Conservation (phyloP, 768 basidiomycete genomes). For the Tephrocybe sp. region DNA sequence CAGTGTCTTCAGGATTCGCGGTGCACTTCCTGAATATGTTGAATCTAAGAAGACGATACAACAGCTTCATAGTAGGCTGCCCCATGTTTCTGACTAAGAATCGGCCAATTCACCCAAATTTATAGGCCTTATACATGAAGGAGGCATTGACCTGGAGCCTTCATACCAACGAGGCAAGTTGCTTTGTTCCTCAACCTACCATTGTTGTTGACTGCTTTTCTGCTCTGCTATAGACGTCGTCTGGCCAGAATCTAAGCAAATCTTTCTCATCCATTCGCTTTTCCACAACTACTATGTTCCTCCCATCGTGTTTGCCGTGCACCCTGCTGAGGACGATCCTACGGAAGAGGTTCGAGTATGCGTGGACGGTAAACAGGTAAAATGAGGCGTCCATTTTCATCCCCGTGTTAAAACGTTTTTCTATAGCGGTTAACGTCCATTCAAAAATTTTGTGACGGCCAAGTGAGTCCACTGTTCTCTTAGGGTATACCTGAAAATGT, state of each 20-base stretch:
- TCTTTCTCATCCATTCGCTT: constrained; percentile 72
- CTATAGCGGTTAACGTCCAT: constrained; percentile 72
- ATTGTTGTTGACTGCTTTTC: not conserved
- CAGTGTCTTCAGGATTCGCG: constrained; percentile 40
- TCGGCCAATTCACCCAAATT: not conserved
- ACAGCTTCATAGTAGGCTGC: constrained; percentile 44
- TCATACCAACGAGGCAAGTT: constrained; percentile 67
- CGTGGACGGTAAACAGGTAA: constrained; percentile 82
- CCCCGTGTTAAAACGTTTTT: not conserved
- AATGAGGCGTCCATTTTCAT: constrained; percentile 27
- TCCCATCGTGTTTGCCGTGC: constrained; percentile 71
- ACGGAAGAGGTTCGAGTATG: constrained; percentile 58
- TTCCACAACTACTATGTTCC: constrained; percentile 79
- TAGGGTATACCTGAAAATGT: not conserved
- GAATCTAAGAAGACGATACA: constrained; percentile 40
- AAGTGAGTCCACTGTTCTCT: constrained; percentile 35
- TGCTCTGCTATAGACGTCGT: constrained; percentile 58
- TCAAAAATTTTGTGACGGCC: constrained; percentile 71
- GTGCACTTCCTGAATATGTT: constrained; percentile 36
- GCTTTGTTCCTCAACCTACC: not conserved
- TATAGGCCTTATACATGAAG: constrained; percentile 64
- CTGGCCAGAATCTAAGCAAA: constrained; percentile 70
- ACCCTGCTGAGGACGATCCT: constrained; percentile 40
- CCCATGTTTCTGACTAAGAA: not conserved
- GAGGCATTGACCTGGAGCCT: constrained; percentile 67